Base-by-base conservation (phyloP, 495 filamentous ascomycete species). In the Aspergillus kassunensis region DNA sequence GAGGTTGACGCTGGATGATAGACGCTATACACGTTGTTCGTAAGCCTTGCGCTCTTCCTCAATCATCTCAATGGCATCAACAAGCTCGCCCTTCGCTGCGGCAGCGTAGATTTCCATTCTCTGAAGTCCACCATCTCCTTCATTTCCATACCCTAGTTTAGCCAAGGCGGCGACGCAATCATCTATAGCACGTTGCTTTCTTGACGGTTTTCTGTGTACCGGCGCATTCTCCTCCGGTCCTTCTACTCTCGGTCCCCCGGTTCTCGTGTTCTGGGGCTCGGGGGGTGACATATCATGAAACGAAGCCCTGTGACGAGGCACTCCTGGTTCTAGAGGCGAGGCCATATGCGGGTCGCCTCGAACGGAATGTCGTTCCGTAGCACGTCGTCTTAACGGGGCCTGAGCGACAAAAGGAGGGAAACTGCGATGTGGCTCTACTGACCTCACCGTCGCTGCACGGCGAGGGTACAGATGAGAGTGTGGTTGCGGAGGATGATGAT, bases 41-140 rank as follows among this genome's bases (percentile, higher is more conserved):
- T 78, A 82, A 2, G 65, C 74, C 56, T 68, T 68, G 31, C 71
- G 69, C 54, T 82, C 79, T 33, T 81, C 79, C 43, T 80, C 77
- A 60, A 82, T 77, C 68, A 81, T 76, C 29, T 80, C 79, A 57
- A 82, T 74, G 13, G 79, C 79, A 54, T 76, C 71, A 10, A 53
- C 44, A 19, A 82, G 55, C 19, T 61, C 70, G 16, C 76, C 75
- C 15, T 74, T 69, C 9, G 71, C 69, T 36, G 78, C 76, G 24
- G 75, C 73, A 0, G 79, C 78, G 65, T 78, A 81, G 7, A 81
- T 65, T 19, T 63, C 66, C 56, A 82, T 62, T 34, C 79, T 68
- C 39, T 73, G 60, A 25, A 53, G 65, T 16, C 72, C 74, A 18
- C 74, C 71, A 15, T 75, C 66, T 19, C 68, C 53, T 29, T 61